Conservation (phyloP, 2,329 filamentous ascomycete genomes). For the Tolypocladium tropicale region DNA sequence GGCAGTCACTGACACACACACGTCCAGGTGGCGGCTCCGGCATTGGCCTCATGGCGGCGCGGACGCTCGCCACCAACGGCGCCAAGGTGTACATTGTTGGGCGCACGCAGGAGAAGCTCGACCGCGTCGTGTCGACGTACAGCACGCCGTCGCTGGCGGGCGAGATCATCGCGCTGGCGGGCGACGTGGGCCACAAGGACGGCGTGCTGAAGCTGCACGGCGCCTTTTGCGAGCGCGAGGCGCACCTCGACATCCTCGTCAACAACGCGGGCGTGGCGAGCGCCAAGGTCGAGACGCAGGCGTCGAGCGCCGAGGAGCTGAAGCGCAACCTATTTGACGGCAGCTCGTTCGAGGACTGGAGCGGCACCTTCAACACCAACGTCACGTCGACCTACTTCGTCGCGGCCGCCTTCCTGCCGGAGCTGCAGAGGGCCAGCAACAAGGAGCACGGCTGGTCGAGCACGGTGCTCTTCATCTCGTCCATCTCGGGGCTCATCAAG, state of each 20-base stretch:
- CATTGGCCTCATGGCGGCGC: slow-evolving; percentile 59
- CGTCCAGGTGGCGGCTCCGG: slow-evolving; percentile 38
- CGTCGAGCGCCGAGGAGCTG: slow-evolving; percentile 30
- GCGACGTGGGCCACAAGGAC: slow-evolving; percentile 53
- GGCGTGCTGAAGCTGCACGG: slow-evolving; percentile 46
- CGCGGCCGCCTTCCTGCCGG: slow-evolving; percentile 50
- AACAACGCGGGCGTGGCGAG: slow-evolving; percentile 5
- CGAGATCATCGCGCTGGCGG: slow-evolving; percentile 47
- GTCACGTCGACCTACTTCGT: slow-evolving; percentile 60
- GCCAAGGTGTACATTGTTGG: slow-evolving; percentile 63
- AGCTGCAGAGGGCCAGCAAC: slow-evolving; percentile 43
- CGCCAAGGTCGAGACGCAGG: background rate
- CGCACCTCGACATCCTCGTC: slow-evolving; percentile 47
- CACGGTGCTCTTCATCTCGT: slow-evolving; percentile 59
- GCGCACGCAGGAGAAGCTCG: slow-evolving; percentile 51
- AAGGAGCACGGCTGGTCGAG: slow-evolving; percentile 37
- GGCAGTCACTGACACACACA: background rate
- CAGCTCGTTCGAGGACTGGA: slow-evolving; percentile 60
- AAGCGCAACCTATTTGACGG: slow-evolving; percentile 58
- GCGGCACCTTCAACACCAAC: slow-evolving; percentile 62
- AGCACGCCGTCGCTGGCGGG: slow-evolving; percentile 40
- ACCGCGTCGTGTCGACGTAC: slow-evolving; percentile 47
- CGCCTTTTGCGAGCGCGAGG: slow-evolving; percentile 44
- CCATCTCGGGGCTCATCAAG: slow-evolving; percentile 55
- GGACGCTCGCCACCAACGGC: slow-evolving; percentile 57